Percentiles rank a stretch among this genome's conserved stretches.
Evolutionary conservation across 805 yeast genomes (phyloP).

Genomic region (Lipomyces anomalus): DNA sequence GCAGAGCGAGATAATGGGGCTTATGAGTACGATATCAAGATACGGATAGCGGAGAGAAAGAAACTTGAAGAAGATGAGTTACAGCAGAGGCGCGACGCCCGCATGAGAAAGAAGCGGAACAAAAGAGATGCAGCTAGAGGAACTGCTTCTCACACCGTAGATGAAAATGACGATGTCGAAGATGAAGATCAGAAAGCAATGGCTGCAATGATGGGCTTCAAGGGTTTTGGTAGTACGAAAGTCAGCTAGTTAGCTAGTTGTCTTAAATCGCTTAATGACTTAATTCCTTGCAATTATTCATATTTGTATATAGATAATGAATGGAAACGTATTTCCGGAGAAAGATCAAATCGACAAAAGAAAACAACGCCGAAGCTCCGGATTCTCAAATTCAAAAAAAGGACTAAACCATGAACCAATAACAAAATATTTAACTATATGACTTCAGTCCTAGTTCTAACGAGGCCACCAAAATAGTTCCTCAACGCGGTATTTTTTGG

Average conservation of each 20-base stretch:
- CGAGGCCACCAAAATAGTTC: constrained; percentile 65
- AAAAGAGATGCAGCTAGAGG: constrained; percentile 9
- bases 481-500: constrained; percentile 59
- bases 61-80: constrained; percentile 38
- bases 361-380: constrained; percentile 1
- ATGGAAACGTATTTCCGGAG: background rate
- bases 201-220: constrained; percentile 52
- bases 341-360: background rate
- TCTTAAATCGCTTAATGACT: background rate
- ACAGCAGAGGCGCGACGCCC: constrained; percentile 22
- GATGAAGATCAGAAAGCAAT: constrained; percentile 27
- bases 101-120: constrained; percentile 22
- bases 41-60: constrained; percentile 39
- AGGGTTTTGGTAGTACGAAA: constrained; percentile 49
- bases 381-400: background rate
- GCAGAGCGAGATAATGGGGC: constrained; percentile 18
- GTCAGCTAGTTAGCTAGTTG: constrained; percentile 1
- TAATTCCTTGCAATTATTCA: background rate
- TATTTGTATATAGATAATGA: background rate
- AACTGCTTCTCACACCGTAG: too few species aligned
- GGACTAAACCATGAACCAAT: too few species aligned
- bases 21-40: constrained; percentile 34
- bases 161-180: constrained; percentile 20
- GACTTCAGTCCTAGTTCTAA: constrained; percentile 47
- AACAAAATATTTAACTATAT: constrained; percentile 36